phyloP scores from a whole-genome alignment of 768 basidiomycete genomes.

The Tricholoma hemisulphureum region DNA sequence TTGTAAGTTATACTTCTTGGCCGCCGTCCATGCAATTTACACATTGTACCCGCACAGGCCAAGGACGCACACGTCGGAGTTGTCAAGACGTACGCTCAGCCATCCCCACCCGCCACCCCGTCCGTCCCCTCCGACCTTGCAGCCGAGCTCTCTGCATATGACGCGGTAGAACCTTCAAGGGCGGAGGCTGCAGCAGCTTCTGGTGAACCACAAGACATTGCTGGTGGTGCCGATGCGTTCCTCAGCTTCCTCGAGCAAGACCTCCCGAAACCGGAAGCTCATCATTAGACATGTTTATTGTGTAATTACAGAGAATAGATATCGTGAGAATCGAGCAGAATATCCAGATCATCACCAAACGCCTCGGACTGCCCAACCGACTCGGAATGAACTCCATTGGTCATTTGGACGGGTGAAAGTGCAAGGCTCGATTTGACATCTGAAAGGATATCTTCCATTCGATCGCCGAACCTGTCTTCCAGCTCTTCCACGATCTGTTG shows the following conservation, averaged over 20 bases:
- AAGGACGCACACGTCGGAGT: constrained; percentile 87
- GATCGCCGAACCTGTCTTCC: constrained; percentile 74
- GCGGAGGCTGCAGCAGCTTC: constrained; percentile 34
- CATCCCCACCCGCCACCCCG: constrained; percentile 72
- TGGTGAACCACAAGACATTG: constrained; percentile 38
- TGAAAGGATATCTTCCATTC: constrained; percentile 64
- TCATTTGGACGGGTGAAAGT: background rate
- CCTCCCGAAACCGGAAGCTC: constrained; percentile 30
- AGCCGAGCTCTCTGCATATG: constrained; percentile 84
- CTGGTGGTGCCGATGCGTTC: constrained; percentile 71
- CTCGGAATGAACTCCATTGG: constrained; percentile 3
- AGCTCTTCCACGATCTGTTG: constrained; percentile 86
- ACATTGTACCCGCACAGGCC: constrained; percentile 46
- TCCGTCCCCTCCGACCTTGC: constrained; percentile 81
- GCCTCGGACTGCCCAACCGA: background rate
- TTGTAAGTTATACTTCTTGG: constrained; percentile 47
- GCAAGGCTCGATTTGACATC: constrained; percentile 48
- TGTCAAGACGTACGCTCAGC: constrained; percentile 80
- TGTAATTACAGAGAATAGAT: constrained; percentile 17
- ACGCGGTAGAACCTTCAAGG: constrained; percentile 68
- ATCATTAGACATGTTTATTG: constrained; percentile 23
- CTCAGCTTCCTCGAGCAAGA: constrained; percentile 81
- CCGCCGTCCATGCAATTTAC: background rate
- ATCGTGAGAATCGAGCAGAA: background rate
- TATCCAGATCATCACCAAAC: background rate